Base-by-base conservation (phyloP, 768 basidiomycete genomes). In the Baorangia bicolor region DNA sequence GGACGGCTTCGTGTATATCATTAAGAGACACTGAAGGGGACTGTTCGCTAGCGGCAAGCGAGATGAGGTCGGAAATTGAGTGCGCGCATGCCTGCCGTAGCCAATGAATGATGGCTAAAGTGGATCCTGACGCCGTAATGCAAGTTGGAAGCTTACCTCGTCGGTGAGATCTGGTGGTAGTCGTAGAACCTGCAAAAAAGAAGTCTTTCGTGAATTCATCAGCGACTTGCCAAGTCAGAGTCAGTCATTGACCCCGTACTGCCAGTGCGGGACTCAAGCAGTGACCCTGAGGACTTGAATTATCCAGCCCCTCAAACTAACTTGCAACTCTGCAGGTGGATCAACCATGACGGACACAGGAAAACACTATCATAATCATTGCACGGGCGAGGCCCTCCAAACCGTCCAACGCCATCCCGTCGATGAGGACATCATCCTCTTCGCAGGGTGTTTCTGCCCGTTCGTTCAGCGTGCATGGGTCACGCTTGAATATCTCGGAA, bases 401-500 rank as follows among this genome's bases (percentile, higher is more conserved):
- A 90, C 87, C 0, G 84, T 77, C 16, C 69, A 81, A 23, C 70
- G 66, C 0, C 88, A 88, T 37, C 54, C 67, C 21, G 63, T 58
- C 14, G 73, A 78, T 3, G 69, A 78, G 62, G 79, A 84, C 49
- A 82, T 88, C 57, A 86, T 81, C 1, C 75, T 93, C 23, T 92
- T 90, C 60, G 84, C 77, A 10, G 79, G 82, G 49, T 90, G 87
- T 65, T 90, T 90, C 64, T 91, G 89, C 66, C 88, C 89, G 0
- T 92, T 92, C 65, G 90, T 92, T 2, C 90, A 92, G 69, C 78
- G 91, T 16, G 88, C 82, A 2, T 94, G 92, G 91, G 78, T 85
- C 20, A 79, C 84, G 0, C 75, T 92, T 30, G 90, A 93, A 68
- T 79, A 81, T 57, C 80, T 90, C 21, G 78, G 76, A 2, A 81